Conservation (phyloP, 768 basidiomycete genomes). For the Chiua virens region DNA sequence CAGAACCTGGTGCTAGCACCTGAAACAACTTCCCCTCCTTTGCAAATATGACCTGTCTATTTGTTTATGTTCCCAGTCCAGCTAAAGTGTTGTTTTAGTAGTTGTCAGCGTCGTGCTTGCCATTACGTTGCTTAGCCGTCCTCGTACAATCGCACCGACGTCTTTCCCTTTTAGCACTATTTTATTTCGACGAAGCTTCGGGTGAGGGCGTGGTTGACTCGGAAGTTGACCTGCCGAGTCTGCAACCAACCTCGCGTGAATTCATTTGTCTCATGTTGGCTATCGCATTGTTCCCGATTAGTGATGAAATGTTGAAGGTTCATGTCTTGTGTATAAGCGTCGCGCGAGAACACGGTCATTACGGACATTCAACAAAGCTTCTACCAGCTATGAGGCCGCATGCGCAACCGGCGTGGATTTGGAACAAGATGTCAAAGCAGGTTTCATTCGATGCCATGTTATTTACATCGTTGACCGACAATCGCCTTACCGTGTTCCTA, state of each 20-base stretch:
- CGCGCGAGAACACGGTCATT: neutral
- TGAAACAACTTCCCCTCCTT: conserved; percentile 23
- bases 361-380: neutral
- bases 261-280: conserved; percentile 10
- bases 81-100: conserved; percentile 29
- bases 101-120: conserved; percentile 25
- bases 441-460: conserved; percentile 12
- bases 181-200: conserved; percentile 15
- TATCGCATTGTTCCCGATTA: conserved; percentile 10
- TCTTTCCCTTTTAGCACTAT: conserved; percentile 19
- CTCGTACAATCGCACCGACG: conserved; percentile 15
- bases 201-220: conserved; percentile 17
- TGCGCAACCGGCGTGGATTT: neutral
- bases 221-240: conserved; percentile 40
- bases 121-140: conserved; percentile 22
- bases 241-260: conserved; percentile 7
- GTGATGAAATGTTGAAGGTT: neutral
- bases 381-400: no score
- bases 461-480: conserved; percentile 86
- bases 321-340: neutral
- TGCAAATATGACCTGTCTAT: conserved; percentile 21
- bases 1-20: conserved; percentile 26
- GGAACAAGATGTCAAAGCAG: neutral
- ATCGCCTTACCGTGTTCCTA: conserved; percentile 84
- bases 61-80: conserved; percentile 21